Evolutionary conservation across 2,329 filamentous ascomycete species (phyloP).

Genomic region (Mycosphaerella sp.): DNA sequence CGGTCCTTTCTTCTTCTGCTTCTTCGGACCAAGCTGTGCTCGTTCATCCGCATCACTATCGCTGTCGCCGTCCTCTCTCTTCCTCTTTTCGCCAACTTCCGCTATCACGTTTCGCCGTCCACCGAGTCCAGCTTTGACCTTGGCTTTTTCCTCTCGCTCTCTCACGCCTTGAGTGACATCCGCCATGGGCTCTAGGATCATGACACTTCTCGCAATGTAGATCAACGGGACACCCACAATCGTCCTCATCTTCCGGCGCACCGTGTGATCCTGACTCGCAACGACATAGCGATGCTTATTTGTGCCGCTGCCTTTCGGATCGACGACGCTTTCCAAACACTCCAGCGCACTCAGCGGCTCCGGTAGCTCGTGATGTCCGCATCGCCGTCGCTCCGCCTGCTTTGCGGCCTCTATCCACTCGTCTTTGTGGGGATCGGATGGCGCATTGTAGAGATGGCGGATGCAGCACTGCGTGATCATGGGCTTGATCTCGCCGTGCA

Average conservation of each 20-base stretch:
- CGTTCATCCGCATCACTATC: conserved; percentile 23
- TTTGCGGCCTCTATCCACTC: conserved; percentile 69
- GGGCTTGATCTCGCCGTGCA: conserved; percentile 80
- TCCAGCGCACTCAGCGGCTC: conserved; percentile 63
- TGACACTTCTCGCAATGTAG: conserved; percentile 71
- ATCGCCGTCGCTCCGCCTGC: conserved; percentile 66
- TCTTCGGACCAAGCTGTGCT: conserved; percentile 37
- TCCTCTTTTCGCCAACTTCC: conserved; percentile 28
- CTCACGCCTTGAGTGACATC: conserved; percentile 56
- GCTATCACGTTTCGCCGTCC: conserved; percentile 17
- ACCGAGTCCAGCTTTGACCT: conserved; percentile 64
- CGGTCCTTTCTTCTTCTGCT: conserved; percentile 53
- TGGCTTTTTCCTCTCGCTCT: conserved; percentile 63
- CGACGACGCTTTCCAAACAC: conserved; percentile 69
- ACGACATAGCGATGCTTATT: conserved; percentile 78
- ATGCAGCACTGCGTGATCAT: conserved; percentile 80
- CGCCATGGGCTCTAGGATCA: conserved; percentile 74
- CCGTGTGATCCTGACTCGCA: conserved; percentile 62
- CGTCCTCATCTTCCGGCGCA: conserved; percentile 57
- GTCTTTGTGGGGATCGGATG: conserved; percentile 36
- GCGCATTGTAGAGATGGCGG: conserved; percentile 61
- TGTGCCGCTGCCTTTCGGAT: conserved; percentile 61
- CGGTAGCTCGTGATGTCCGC: conserved; percentile 69
- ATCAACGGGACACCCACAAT: conserved; percentile 68
- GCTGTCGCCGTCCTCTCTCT: conserved; percentile 26